These are phyloP conservation scores for Leucosporidium creatinivorum DNA, from an alignment of 768 basidiomycete genomes.

Conservation along the genomic window DNA sequence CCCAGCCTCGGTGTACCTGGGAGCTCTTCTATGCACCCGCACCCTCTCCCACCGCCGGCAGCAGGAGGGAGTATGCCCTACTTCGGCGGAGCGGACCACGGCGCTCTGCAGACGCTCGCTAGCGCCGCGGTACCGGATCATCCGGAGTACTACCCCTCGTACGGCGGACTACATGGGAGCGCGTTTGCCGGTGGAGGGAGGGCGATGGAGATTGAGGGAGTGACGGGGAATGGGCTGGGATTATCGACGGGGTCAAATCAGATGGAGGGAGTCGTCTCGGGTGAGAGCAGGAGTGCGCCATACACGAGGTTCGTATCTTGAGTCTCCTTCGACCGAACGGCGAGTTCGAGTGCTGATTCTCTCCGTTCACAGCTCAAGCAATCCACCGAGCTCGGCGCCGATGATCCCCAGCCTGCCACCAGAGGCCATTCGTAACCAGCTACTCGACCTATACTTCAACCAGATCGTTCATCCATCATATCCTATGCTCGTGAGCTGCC, in stretches of 20 bases:
- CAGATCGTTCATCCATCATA: slow-evolving; percentile 25
- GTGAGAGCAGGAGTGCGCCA: neutral
- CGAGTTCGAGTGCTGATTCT: too few relatives aligned
- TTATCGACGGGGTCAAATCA: neutral
- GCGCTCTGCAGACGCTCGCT: slow-evolving; percentile 14
- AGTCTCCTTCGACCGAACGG: too few relatives aligned
- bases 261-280: slow-evolving; percentile 11
- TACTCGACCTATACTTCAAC: slow-evolving; percentile 30
- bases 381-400: neutral
- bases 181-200: neutral
- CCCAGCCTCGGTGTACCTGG: too few relatives aligned
- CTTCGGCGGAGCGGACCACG: neutral
- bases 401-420: slow-evolving; percentile 4
- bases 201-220: slow-evolving; percentile 8
- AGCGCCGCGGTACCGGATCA: slow-evolving; percentile 7
- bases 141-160: too few relatives aligned
- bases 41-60: too few relatives aligned
- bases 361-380: too few relatives aligned
- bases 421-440: slow-evolving; percentile 15
- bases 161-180: neutral
- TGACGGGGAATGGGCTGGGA: neutral
- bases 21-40: too few relatives aligned
- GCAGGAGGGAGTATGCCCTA: too few relatives aligned
- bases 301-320: neutral
- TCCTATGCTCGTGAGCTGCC: slow-evolving; percentile 23